These are phyloP conservation scores for Pyrus hybrid DNA, from an alignment of 331 rosid species.

Conservation along the genomic window DNA sequence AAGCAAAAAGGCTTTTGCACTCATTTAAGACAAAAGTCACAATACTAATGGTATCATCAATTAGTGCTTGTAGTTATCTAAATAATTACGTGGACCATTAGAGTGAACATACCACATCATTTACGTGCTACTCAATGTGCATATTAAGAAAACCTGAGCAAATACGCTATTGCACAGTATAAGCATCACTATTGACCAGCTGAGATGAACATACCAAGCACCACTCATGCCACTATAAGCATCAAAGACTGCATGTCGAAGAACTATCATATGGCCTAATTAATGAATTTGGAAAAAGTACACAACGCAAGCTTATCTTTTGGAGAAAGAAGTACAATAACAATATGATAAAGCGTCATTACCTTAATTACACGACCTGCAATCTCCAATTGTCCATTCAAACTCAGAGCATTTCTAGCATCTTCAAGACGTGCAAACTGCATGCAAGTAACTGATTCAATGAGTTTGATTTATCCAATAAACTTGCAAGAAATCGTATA, in stretches of 20 bases:
- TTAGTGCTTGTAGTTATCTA: neutral
- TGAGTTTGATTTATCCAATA: neutral
- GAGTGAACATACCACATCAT: neutral
- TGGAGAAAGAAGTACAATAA: neutral
- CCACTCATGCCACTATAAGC: too few relatives aligned
- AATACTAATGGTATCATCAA: neutral
- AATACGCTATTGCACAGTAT: neutral
- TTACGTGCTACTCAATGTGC: neutral
- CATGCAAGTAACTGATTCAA: conserved; percentile 4
- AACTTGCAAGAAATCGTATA: conserved; percentile 1
- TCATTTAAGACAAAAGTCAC: neutral
- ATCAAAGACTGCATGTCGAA: too few relatives aligned
- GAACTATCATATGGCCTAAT: neutral
- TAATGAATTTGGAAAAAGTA: neutral
- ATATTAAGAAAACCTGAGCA: neutral
- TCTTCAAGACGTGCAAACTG: too few relatives aligned
- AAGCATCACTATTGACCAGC: neutral
- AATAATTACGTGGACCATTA: neutral
- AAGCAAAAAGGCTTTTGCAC: neutral
- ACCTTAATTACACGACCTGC: conserved; percentile 84
- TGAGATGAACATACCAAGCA: neutral
- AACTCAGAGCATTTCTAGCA: too few relatives aligned
- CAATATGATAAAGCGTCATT: conserved; percentile 9
- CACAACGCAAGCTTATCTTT: neutral
- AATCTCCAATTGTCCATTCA: too few relatives aligned